phyloP scores from a whole-genome alignment of 345 rosid genomes.

The Gossypium longicalyx region DNA sequence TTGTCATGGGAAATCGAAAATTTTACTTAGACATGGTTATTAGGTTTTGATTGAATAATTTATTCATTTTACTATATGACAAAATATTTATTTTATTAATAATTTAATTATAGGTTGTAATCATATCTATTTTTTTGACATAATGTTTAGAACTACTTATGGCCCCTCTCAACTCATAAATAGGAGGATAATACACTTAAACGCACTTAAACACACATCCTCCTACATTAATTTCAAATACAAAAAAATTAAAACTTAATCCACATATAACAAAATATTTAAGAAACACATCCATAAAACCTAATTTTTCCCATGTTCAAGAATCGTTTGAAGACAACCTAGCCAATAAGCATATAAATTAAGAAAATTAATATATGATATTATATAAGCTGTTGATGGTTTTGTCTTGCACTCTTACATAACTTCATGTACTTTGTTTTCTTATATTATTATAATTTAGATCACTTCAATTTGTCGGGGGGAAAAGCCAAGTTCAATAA shows the following conservation, averaged over 20 bases:
- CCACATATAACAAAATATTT: too few relatives aligned
- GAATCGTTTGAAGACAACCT: not conserved
- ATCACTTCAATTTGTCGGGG: slow-evolving; percentile 16
- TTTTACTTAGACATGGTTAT: slow-evolving; percentile 4
- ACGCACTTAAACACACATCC: too few relatives aligned
- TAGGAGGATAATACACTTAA: too few relatives aligned
- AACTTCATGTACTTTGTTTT: not conserved
- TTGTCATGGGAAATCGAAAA: slow-evolving; percentile 1
- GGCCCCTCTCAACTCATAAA: accelerated
- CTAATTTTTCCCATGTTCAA: not conserved
- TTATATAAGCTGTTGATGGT: not conserved
- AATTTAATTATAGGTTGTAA: too few relatives aligned
- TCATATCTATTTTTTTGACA: too few relatives aligned
- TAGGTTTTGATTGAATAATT: slow-evolving; percentile 11
- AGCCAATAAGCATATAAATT: not conserved
- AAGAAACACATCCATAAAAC: not conserved
- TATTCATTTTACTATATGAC: slow-evolving; percentile 11
- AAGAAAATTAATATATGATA: not conserved
- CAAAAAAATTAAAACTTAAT: too few relatives aligned
- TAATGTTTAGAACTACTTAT: too few relatives aligned
- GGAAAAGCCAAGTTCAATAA: slow-evolving; percentile 3
- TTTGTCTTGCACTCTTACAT: not conserved
- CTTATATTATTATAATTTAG: not conserved
- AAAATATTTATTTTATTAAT: not conserved
- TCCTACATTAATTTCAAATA: too few relatives aligned